A percentile compares a stretch with the other conserved stretches of the same genome.
Conservation (phyloP, 208 protist species). For the Tritrichomonas musculus region DNA sequence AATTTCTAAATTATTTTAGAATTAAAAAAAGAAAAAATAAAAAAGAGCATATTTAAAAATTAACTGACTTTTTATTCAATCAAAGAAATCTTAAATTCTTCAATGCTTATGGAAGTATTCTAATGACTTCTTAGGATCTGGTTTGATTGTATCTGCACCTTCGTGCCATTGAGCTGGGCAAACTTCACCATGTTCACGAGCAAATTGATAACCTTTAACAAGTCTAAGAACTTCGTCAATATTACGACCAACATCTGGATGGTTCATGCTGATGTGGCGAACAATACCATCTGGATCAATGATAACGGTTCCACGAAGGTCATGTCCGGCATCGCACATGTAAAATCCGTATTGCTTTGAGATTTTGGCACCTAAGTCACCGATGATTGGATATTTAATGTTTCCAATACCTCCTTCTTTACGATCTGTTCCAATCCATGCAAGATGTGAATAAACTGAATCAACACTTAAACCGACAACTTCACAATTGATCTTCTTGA, state of each 20-base stretch:
- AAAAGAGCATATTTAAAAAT: no score
- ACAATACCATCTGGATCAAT: conserved; percentile 28
- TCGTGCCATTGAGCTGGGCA: no score
- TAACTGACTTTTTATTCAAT: no score
- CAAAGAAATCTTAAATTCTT: no score
- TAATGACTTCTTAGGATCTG: no score
- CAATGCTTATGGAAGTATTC: background rate
- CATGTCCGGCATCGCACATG: background rate
- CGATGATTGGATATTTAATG: conserved; percentile 60
- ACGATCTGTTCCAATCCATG: conserved; percentile 79
- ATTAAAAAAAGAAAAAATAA: background rate
- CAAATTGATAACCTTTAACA: no score
- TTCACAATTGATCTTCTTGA: conserved; percentile 17
- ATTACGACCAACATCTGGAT: no score
- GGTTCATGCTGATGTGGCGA: no score
- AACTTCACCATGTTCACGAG: no score
- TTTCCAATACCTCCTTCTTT: conserved; percentile 83
- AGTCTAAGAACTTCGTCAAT: background rate
- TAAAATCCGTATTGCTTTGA: conserved; percentile 63
- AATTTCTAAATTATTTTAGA: background rate
- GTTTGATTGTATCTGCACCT: no score
- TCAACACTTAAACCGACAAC: conserved; percentile 15
- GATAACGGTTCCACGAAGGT: no score
- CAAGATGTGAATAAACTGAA: conserved; percentile 72
- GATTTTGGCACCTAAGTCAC: conserved; percentile 81